Percentiles rank a stretch among this genome's conserved stretches.
Conservation (phyloP, 768 basidiomycete genomes). For the Lactarius evosmus region DNA sequence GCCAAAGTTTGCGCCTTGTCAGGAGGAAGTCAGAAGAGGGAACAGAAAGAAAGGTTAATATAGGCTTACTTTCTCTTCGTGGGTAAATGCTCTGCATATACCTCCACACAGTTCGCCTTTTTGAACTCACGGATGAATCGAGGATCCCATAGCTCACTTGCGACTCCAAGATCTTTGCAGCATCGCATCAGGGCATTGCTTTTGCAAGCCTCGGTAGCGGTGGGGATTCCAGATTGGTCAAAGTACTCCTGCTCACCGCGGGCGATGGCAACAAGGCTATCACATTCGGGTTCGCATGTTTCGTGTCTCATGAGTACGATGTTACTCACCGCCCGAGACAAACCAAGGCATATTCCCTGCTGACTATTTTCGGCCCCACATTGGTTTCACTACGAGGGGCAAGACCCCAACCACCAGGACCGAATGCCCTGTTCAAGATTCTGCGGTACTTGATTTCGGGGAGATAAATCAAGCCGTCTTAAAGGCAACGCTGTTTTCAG, state of each 20-base stretch:
- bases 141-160: slow-evolving; percentile 97
- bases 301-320: background rate
- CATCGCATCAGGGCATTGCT: slow-evolving; percentile 97
- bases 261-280: slow-evolving; percentile 83
- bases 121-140: slow-evolving; percentile 95
- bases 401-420: slow-evolving; percentile 95
- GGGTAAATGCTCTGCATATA: slow-evolving; percentile 77
- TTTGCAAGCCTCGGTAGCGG: slow-evolving; percentile 93
- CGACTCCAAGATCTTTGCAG: slow-evolving; percentile 94
- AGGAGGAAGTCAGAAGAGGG: slow-evolving; percentile 9
- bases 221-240: slow-evolving; percentile 84
- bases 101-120: slow-evolving; percentile 73
- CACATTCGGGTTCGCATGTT: slow-evolving; percentile 2
- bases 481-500: background rate
- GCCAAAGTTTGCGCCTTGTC: slow-evolving; percentile 84
- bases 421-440: slow-evolving; percentile 88
- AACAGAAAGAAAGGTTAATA: background rate
- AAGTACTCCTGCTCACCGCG: slow-evolving; percentile 98
- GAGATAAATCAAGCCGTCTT: slow-evolving; percentile 91
- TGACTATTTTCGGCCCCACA: slow-evolving; percentile 83
- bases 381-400: slow-evolving; percentile 92
- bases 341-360: slow-evolving; percentile 91
- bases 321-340: slow-evolving; percentile 80
- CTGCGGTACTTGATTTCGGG: slow-evolving; percentile 97
- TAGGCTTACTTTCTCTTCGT: slow-evolving; percentile 86